A percentile compares a stretch with the other conserved stretches of the same genome.
Evolutionary conservation across 306 rosid genomes (phyloP).

Genomic region (Rosa lucieae): DNA sequence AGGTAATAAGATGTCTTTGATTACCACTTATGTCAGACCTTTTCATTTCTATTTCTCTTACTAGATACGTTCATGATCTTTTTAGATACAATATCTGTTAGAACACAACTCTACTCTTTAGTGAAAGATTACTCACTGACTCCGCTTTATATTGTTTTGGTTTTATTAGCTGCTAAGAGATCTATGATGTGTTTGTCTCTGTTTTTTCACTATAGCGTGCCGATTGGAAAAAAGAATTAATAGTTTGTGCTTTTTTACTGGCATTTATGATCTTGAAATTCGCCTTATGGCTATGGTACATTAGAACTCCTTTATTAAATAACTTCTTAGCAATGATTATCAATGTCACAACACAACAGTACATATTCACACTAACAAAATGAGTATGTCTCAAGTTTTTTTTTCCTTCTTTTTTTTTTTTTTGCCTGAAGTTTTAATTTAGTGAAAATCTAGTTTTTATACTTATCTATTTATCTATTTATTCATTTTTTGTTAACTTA

Average conservation of each 20-base stretch:
- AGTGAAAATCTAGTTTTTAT: not conserved
- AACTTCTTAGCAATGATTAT: not conserved
- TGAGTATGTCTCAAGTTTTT: not conserved
- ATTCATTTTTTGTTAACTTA: too few relatives aligned
- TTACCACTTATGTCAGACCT: constrained; percentile 4
- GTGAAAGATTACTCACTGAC: not conserved
- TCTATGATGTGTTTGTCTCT: not conserved
- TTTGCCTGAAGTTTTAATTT: not conserved
- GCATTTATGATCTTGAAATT: not conserved
- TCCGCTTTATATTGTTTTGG: not conserved
- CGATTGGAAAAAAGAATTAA: too few relatives aligned
- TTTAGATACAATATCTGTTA: not conserved
- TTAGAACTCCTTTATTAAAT: not conserved
- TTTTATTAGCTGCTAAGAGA: not conserved
- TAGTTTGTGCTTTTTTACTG: not conserved
- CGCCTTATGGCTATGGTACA: not conserved
- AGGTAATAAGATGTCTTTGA: constrained; percentile 47
- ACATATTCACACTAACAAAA: not conserved
- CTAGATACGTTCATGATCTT: constrained; percentile 4
- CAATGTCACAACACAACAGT: not conserved
- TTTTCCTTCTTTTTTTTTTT: not conserved
- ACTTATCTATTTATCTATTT: not conserved
- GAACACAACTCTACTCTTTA: not conserved
- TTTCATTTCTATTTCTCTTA: not conserved
- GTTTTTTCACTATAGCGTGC: not conserved